Evolutionary conservation across 768 basidiomycete genomes (phyloP).

Genomic region (Lentinula boryana): DNA sequence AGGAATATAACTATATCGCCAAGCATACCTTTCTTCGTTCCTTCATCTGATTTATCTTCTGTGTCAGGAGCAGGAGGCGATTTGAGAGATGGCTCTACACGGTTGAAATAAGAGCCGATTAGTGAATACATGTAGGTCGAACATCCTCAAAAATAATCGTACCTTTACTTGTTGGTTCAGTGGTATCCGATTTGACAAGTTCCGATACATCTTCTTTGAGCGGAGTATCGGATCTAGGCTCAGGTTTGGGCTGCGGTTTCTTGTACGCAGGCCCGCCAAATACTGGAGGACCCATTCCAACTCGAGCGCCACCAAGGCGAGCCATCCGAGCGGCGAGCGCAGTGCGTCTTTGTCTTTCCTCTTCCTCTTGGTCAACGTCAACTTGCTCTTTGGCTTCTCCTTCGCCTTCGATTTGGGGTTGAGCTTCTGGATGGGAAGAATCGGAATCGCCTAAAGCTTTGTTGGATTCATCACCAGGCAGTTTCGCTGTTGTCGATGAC

Average conservation of each 20-base stretch:
- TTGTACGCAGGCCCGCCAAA: conserved; percentile 45
- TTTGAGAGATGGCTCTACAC: neutral
- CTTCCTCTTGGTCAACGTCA: conserved; percentile 52
- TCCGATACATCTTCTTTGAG: neutral
- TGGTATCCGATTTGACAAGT: neutral
- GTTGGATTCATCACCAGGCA: neutral
- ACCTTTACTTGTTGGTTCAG: neutral
- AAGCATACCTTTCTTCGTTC: conserved; percentile 6
- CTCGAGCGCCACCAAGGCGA: conserved; percentile 76
- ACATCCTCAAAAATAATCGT: neutral
- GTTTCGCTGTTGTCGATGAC: neutral
- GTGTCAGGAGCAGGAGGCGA: neutral
- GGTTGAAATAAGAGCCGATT: neutral
- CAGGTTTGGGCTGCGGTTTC: conserved; percentile 20
- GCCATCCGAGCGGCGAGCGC: conserved; percentile 93
- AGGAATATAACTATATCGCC: too few species aligned
- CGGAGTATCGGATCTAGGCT: conserved; percentile 9
- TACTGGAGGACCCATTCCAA: conserved; percentile 75
- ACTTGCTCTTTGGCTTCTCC: conserved; percentile 8
- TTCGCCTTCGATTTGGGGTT: conserved; percentile 13
- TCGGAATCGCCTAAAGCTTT: conserved; percentile 4
- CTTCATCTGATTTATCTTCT: neutral
- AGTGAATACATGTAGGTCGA: neutral
- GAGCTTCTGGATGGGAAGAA: conserved; percentile 15
- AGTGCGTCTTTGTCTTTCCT: conserved; percentile 74